A percentile compares a stretch with the other conserved stretches of the same genome.
phyloP scores from a whole-genome alignment of 768 basidiomycete genomes.

The Termitomyces sp. region DNA sequence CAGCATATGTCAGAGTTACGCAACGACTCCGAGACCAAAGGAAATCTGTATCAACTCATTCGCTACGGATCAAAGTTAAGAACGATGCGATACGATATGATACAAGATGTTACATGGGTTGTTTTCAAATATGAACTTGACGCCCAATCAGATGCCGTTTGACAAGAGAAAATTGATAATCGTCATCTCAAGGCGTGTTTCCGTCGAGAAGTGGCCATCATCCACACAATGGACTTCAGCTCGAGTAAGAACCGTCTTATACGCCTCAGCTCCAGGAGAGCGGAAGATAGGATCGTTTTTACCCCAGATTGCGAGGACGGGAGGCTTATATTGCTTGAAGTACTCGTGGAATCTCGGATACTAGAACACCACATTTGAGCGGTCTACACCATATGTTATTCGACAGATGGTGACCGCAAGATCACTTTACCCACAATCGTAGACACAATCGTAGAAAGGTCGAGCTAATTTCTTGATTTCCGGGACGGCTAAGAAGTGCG shows the following conservation, averaged over 20 bases:
- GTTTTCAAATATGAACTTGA: background rate
- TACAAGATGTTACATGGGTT: no score
- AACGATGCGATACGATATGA: no score
- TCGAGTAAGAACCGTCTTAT: constrained; percentile 31
- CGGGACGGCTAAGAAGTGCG: constrained; percentile 33
- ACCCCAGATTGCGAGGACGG: constrained; percentile 47
- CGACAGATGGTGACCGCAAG: background rate
- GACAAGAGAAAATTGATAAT: constrained; percentile 27
- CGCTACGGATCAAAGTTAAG: no score
- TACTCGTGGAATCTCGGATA: constrained; percentile 44
- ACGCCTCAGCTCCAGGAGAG: constrained; percentile 41
- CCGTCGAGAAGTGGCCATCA: constrained; percentile 45
- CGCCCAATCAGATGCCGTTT: background rate
- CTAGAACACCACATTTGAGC: constrained; percentile 37
- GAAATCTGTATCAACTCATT: no score
- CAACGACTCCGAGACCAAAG: no score
- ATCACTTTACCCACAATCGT: constrained; percentile 17
- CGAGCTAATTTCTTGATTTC: constrained; percentile 41
- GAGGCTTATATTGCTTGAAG: constrained; percentile 34
- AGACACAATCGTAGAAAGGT: no score
- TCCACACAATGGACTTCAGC: constrained; percentile 37
- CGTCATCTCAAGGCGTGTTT: constrained; percentile 28
- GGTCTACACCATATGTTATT: constrained; percentile 23
- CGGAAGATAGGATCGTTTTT: constrained; percentile 41
- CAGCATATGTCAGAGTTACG: no score